Percentiles rank a stretch among this genome's conserved stretches.
Evolutionary conservation across 2,329 filamentous ascomycete genomes (phyloP).

Genomic region (Calonectria hongkongensis): DNA sequence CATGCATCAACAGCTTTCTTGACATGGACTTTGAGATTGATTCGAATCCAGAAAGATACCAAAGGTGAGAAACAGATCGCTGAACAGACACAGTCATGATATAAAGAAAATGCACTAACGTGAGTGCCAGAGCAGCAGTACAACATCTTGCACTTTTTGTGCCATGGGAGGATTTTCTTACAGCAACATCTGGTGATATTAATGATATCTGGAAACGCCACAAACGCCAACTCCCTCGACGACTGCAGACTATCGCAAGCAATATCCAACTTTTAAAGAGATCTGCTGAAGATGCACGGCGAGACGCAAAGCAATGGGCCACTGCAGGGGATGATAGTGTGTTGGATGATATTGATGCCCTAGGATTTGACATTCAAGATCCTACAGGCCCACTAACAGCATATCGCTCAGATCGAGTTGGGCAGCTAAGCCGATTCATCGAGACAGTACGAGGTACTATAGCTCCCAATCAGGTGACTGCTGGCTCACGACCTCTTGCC

Average conservation of each 20-base stretch:
- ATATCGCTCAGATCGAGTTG: background rate
- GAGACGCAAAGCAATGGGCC: conserved; percentile 28
- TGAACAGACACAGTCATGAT: background rate
- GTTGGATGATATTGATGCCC: conserved; percentile 4
- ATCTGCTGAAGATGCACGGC: conserved; percentile 26
- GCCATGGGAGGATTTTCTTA: background rate
- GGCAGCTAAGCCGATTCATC: background rate
- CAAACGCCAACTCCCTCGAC: background rate
- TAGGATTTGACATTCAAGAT: conserved; percentile 7
- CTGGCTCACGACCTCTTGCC: background rate
- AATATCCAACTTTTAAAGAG: conserved; percentile 31
- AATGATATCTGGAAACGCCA: background rate
- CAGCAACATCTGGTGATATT: background rate
- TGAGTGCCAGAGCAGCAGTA: background rate
- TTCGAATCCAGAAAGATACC: conserved; percentile 3
- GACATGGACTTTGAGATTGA: conserved; percentile 28
- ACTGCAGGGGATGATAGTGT: background rate
- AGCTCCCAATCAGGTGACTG: background rate
- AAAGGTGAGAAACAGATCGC: background rate
- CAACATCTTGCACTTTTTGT: conserved; percentile 26
- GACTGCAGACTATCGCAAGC: conserved; percentile 8
- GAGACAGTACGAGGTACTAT: background rate
- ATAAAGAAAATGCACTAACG: background rate
- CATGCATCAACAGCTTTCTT: conserved; percentile 24
- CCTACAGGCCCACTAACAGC: background rate